Conservation (phyloP, 805 yeast genomes). For the Yueomyces sinensis region DNA sequence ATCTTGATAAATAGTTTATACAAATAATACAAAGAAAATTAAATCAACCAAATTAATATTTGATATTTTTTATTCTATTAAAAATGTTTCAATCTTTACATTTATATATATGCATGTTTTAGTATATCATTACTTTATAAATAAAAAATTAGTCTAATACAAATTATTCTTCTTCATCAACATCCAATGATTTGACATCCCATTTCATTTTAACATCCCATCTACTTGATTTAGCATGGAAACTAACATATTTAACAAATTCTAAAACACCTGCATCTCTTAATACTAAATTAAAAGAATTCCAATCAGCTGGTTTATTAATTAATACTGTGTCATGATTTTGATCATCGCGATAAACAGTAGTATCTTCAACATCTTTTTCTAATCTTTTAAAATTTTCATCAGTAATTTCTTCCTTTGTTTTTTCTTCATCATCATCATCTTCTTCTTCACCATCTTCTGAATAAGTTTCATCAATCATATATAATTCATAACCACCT, state of each 20-base stretch:
- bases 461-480: slow-evolving; percentile 44
- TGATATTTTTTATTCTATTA: no score
- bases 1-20: no score
- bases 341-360: slow-evolving; percentile 50
- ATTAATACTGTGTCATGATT: slow-evolving; percentile 67
- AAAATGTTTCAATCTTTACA: no score
- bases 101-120: no score
- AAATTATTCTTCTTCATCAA: slow-evolving; percentile 21
- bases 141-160: no score
- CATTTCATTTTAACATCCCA: slow-evolving; percentile 84
- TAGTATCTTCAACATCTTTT: slow-evolving; percentile 57
- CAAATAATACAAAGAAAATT: no score
- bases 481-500: slow-evolving; percentile 91
- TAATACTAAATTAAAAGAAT: slow-evolving; percentile 58
- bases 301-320: slow-evolving; percentile 77
- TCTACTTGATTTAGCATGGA: slow-evolving; percentile 76
- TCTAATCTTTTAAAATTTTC: slow-evolving; percentile 24
- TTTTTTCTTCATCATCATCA: slow-evolving; percentile 10
- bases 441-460: slow-evolving; percentile 25
- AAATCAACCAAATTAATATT: no score
- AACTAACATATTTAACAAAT: slow-evolving; percentile 84
- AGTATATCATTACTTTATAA: no score
- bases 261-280: slow-evolving; percentile 81
- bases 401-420: not conserved
- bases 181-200: slow-evolving; percentile 41